Conservation (phyloP, 2,329 filamentous ascomycete genomes). For the Talaromyces amestolkiae region DNA sequence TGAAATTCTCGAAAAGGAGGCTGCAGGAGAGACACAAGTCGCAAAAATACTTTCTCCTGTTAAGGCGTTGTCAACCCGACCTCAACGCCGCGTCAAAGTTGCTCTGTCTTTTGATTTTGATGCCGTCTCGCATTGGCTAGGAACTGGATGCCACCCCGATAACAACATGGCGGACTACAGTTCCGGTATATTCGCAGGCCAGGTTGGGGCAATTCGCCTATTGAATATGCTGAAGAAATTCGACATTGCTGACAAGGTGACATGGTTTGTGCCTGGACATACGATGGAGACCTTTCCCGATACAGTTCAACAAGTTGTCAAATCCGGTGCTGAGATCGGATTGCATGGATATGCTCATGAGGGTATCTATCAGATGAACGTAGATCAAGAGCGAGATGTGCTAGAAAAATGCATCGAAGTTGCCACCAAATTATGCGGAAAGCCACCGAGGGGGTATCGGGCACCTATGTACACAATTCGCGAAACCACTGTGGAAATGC, state of each 20-base stretch:
- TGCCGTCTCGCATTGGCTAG: slow-evolving; percentile 54
- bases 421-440: slow-evolving; percentile 44
- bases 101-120: slow-evolving; percentile 51
- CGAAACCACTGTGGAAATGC: slow-evolving; percentile 48
- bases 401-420: slow-evolving; percentile 48
- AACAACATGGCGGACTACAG: slow-evolving; percentile 53
- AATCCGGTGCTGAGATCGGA: slow-evolving; percentile 34
- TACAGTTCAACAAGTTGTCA: slow-evolving; percentile 35
- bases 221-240: slow-evolving; percentile 50
- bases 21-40: neutral
- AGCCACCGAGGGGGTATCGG: slow-evolving; percentile 48
- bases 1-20: neutral
- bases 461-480: slow-evolving; percentile 53
- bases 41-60: neutral
- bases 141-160: slow-evolving; percentile 49
- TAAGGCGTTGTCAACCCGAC: neutral
- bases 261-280: slow-evolving; percentile 54
- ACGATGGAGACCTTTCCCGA: slow-evolving; percentile 52
- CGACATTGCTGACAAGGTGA: slow-evolving; percentile 39
- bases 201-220: slow-evolving; percentile 52
- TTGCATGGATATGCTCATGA: slow-evolving; percentile 46
- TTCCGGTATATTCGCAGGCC: slow-evolving; percentile 51
- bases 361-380: slow-evolving; percentile 40
- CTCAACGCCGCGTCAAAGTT: slow-evolving; percentile 2
- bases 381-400: slow-evolving; percentile 51